phyloP scores from a whole-genome alignment of 768 basidiomycete species.

The Termitomyces sp. region DNA sequence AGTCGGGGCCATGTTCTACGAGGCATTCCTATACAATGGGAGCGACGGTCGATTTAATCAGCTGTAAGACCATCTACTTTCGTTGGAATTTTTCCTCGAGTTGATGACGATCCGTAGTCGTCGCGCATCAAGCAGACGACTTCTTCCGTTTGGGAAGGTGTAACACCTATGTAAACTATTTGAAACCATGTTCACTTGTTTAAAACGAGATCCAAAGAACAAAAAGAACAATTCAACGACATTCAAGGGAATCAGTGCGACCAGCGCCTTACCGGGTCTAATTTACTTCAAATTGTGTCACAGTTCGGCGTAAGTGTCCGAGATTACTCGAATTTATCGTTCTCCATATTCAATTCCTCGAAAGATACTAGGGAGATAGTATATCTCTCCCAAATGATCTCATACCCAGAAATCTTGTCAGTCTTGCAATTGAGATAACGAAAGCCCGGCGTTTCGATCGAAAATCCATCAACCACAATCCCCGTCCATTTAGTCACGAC shows the following conservation, averaged over 20 bases:
- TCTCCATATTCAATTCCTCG: too few species aligned
- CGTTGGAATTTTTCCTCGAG: background rate
- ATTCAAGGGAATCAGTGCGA: background rate
- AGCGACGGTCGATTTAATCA: slow-evolving; percentile 44
- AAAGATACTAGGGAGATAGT: too few species aligned
- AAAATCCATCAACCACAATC: too few species aligned
- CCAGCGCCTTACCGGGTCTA: background rate
- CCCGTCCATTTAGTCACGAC: too few species aligned
- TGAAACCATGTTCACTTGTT: background rate
- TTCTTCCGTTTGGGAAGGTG: background rate
- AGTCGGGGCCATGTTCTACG: slow-evolving; percentile 51
- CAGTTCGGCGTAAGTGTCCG: too few species aligned
- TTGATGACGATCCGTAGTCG: background rate
- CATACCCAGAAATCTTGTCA: too few species aligned
- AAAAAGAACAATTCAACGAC: background rate
- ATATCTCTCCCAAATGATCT: too few species aligned
- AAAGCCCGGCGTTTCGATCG: too few species aligned
- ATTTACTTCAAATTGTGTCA: too few species aligned
- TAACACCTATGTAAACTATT: background rate
- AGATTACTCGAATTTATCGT: too few species aligned
- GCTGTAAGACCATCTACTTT: slow-evolving; percentile 28
- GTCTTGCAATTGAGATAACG: too few species aligned
- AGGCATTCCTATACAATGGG: slow-evolving; percentile 54
- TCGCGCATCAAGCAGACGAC: background rate
- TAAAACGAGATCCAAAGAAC: background rate